Base-by-base conservation (phyloP, 345 rosid species). In the Hevea brasiliensis region DNA sequence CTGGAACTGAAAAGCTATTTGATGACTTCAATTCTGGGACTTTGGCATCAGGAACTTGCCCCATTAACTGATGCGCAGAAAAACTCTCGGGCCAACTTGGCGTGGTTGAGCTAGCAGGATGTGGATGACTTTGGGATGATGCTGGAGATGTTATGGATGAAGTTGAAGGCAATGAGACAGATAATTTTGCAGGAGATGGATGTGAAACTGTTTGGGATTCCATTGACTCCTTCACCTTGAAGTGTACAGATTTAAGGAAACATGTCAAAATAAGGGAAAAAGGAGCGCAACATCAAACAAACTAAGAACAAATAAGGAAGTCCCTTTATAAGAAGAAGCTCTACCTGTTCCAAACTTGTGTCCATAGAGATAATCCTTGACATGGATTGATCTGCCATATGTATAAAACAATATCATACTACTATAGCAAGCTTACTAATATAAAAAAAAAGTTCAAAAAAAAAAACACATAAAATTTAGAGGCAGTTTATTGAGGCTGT, bases 271-370 rank as follows among this genome's bases (percentile, higher is more conserved):
- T 32, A 64, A 60, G 13, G 69, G 35, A 61, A 59, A 27, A 14
- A 65, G 41, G 24, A 44, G 47, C 14, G 70, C 14, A 24, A 53
- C 15, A 47, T 32, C 32, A 63, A 29, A 47, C 23, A 44, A 13
- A 24, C 48, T 40, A 21, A 72, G 44, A 57, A 56, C 66, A 69
- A 29, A 51, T 23, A 73, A 62, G 63, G 40, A 68, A 75, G 13
- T 54, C 53, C 67, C 32, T 71, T 72, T 13, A 59, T 8, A 18
- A 70, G 63, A 70, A 78, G 74, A 70, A 76, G 15, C 48, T 48
- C 61, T 85, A 90, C 98, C 97, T 85, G 97, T 74, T 87, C 89
- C 61, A 82, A 72, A 66, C 79, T 90, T 55, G 82, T 80, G 61
- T 90, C 93, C 85, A 85, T 76, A 14, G 89, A 89, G 64, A 86